Evolutionary conservation across 2,329 filamentous ascomycete genomes (phyloP).

Genomic region (Xylaria sp.): DNA sequence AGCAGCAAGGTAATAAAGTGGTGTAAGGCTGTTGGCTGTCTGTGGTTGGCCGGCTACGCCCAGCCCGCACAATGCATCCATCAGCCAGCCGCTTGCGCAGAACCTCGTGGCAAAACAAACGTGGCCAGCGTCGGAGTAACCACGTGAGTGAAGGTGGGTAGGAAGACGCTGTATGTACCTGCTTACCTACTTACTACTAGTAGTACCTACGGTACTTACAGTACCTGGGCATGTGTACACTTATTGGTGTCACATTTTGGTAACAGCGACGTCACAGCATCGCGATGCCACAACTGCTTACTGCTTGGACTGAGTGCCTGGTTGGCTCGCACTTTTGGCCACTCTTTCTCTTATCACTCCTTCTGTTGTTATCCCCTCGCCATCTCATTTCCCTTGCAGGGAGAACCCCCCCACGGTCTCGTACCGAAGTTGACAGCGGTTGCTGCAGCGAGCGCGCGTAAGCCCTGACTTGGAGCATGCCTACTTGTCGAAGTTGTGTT

Average conservation of each 20-base stretch:
- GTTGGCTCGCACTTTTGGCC: constrained; percentile 2
- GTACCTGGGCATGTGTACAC: no score
- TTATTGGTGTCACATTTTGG: no score
- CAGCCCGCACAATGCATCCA: not conserved
- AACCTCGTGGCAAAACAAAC: constrained; percentile 17
- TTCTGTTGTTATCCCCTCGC: not conserved
- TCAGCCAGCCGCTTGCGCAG: constrained; percentile 18
- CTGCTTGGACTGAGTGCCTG: not conserved
- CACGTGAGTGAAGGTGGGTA: constrained; percentile 24
- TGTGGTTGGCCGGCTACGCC: constrained; percentile 4
- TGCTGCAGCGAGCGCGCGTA: not conserved
- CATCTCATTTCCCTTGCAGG: not conserved
- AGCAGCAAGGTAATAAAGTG: not conserved
- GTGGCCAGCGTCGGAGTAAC: constrained; percentile 24
- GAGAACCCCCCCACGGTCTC: not conserved
- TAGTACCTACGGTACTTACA: no score
- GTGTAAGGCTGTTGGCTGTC: constrained; percentile 8
- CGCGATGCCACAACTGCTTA: not conserved
- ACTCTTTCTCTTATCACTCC: not conserved
- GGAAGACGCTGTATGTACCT: not conserved
- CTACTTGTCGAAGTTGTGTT: constrained; percentile 1
- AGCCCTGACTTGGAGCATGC: not conserved
- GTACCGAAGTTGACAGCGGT: not conserved
- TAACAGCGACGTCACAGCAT: no score
- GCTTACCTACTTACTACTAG: no score